Percentiles rank a stretch among this genome's conserved stretches.
Conservation (phyloP, 129 eudicot species). For the Sambucus nigra region DNA sequence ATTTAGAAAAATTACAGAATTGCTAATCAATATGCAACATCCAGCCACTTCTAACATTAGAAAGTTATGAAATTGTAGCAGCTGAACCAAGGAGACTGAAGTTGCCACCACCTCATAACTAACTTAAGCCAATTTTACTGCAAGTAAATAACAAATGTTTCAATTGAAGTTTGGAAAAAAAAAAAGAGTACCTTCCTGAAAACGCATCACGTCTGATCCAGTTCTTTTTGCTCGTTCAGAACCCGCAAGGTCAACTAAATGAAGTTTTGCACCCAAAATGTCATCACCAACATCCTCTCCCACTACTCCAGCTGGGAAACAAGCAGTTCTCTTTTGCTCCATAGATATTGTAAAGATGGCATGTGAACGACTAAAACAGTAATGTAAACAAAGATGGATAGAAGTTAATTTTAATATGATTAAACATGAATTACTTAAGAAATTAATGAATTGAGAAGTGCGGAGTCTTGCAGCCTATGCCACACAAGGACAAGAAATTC, state of each 20-base stretch:
- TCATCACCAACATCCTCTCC: slow-evolving; percentile 64
- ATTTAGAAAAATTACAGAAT: not conserved
- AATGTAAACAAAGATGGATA: not conserved
- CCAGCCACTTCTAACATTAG: not conserved
- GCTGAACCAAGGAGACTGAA: not conserved
- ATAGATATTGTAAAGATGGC: slow-evolving; percentile 90
- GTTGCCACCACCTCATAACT: not conserved
- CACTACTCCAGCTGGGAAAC: slow-evolving; percentile 24
- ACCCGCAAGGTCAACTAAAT: slow-evolving; percentile 95
- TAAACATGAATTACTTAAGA: not conserved
- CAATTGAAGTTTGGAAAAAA: not conserved
- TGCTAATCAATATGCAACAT: not conserved
- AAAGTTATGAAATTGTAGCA: not conserved
- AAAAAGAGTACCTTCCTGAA: slow-evolving; percentile 57
- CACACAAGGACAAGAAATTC: too few relatives aligned
- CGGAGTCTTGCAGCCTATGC: not conserved
- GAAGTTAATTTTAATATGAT: not conserved
- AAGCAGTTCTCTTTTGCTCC: slow-evolving; percentile 57
- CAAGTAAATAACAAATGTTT: not conserved
- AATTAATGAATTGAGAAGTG: not conserved
- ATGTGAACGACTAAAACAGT: slow-evolving; percentile 75
- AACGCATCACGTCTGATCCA: slow-evolving; percentile 92
- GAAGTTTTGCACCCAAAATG: slow-evolving; percentile 74
- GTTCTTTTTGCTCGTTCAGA: slow-evolving; percentile 93
- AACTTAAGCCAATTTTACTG: not conserved